phyloP scores from a whole-genome alignment of 2,329 filamentous ascomycete species.

The Neophaeococcomyces aloes region DNA sequence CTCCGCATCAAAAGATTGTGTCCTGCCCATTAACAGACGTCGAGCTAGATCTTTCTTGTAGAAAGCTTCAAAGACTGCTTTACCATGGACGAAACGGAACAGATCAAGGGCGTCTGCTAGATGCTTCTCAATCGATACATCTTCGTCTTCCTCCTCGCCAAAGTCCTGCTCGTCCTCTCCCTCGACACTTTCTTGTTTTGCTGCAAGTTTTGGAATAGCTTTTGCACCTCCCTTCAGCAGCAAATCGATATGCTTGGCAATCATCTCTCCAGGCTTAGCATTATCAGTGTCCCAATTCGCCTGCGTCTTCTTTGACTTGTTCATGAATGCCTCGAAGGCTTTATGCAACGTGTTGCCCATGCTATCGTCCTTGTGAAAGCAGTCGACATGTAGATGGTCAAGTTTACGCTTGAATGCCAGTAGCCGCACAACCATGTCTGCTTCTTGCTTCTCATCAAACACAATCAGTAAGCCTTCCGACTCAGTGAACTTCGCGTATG shows the following conservation, averaged over 20 bases:
- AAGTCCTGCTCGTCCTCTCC: constrained; percentile 53
- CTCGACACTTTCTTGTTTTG: constrained; percentile 40
- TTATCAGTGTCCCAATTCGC: constrained; percentile 70
- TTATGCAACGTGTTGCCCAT: constrained; percentile 72
- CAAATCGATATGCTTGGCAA: constrained; percentile 90
- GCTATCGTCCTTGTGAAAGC: constrained; percentile 66
- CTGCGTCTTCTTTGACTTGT: constrained; percentile 63
- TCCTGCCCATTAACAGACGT: constrained; percentile 79
- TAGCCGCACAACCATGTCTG: constrained; percentile 77
- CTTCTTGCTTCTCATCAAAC: constrained; percentile 63
- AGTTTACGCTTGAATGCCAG: constrained; percentile 70
- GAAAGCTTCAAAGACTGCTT: constrained; percentile 95
- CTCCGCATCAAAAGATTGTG: constrained; percentile 89
- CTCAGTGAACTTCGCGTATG: constrained; percentile 72
- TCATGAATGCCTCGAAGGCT: constrained; percentile 83
- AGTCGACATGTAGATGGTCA: constrained; percentile 63
- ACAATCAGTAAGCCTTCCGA: constrained; percentile 66
- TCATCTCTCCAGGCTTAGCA: constrained; percentile 95
- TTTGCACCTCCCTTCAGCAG: constrained; percentile 81
- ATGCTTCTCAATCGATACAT: constrained; percentile 82
- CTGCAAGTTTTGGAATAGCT: constrained; percentile 59
- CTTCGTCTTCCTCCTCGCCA: constrained; percentile 52
- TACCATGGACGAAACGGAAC: constrained; percentile 94
- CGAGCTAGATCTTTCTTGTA: constrained; percentile 97
- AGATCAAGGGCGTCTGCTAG: constrained; percentile 86